A percentile compares a stretch with the other conserved stretches of the same genome.
phyloP scores from a whole-genome alignment of 306 rosid genomes.

The Corylus avellana region DNA sequence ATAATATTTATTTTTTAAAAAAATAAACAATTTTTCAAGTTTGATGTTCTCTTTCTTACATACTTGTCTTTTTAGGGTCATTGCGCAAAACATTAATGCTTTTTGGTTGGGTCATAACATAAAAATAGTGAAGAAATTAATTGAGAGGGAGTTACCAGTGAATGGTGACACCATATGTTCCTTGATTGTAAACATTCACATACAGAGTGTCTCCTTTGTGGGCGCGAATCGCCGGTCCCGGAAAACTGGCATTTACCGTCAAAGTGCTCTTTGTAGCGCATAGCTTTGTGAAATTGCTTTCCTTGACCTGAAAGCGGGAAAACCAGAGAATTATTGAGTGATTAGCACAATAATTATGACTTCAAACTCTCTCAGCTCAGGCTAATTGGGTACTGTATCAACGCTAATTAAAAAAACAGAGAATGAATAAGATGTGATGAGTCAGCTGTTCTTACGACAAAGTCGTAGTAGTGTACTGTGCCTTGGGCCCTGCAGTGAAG shows the following conservation, averaged over 20 bases:
- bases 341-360: not conserved
- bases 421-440: no score
- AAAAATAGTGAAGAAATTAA: no score
- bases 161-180: constrained; percentile 9
- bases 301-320: not conserved
- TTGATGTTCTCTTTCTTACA: no score
- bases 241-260: not conserved
- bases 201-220: constrained; percentile 11
- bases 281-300: constrained; percentile 9
- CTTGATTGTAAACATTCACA: constrained; percentile 15
- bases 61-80: no score
- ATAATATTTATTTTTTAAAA: no score
- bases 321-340: not conserved
- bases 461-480: no score
- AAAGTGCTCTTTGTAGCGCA: constrained; percentile 8
- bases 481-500: not conserved
- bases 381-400: no score
- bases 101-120: no score
- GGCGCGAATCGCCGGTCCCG: constrained; percentile 7
- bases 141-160: constrained; percentile 6
- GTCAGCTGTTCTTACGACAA: no score
- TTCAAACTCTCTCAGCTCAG: not conserved
- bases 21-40: no score
- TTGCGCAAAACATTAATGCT: no score
- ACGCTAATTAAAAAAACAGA: no score